Evolutionary conservation across 2,329 filamentous ascomycete genomes (phyloP), one percentile per base, ranked within the genome.

Genomic region (Ophioceras dolichostomum): DNA sequence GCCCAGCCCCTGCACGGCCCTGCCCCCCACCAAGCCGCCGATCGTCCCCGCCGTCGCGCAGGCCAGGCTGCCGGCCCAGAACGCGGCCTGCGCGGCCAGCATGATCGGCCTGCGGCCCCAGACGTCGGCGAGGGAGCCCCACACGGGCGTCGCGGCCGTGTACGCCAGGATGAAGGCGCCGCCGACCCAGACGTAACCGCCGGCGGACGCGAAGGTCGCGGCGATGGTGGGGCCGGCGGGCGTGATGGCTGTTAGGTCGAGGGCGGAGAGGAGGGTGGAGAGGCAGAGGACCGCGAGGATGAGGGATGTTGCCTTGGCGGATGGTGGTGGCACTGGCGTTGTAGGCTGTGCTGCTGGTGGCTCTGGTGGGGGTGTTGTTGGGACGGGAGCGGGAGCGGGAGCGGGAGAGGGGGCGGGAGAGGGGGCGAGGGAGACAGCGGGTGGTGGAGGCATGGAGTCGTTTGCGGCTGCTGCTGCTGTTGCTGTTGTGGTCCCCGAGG

Each of bases 131-230:
- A 75, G 49, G 47, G 73, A 72, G 39, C 78, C 79, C 82, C 81
- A 88, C 35, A 79, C 74, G 0, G 81, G 79, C 0, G 74, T 73
- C 1, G 72, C 69, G 54, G 65, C 72, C 2, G 80, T 76, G 50
- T 76, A 79, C 39, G 76, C 79, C 10, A 88, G 70, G 6, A 86
- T 64, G 49, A 83, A 89, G 3, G 81, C 75, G 27, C 72, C 76
- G 12, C 83, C 83, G 43, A 89, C 78, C 84, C 83, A 88, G 36
- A 78, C 72, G 57, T 87, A 88, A 18, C 81, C 82, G 13, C 71
- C 62, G 3, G 73, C 73, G 5, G 80, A 82, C 32, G 75, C 51
- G 42, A 88, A 72, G 41, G 81, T 65, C 24, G 58, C 57, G 5
- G 73, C 67, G 44, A 84, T 83, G 12, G 74, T 76, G 0, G 79